These are phyloP conservation scores for Paramecium primaurelia DNA, from an alignment of 73 alveolate species.

Conservation along the genomic window DNA sequence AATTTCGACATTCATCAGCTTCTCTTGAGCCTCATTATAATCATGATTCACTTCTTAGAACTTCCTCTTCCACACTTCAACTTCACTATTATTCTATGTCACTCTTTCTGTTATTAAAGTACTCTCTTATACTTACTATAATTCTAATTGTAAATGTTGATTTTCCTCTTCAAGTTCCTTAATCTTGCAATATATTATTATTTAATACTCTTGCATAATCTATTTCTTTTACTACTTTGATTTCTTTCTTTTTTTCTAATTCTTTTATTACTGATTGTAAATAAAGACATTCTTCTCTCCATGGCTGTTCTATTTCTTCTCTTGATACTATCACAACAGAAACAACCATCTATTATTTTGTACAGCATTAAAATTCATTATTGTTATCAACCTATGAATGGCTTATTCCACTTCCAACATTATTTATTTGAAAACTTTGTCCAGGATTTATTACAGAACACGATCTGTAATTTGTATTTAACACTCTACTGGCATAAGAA, in stretches of 20 bases:
- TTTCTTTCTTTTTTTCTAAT: conserved; percentile 14
- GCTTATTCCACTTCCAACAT: neutral
- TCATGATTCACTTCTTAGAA: neutral
- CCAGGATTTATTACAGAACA: neutral
- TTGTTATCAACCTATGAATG: neutral
- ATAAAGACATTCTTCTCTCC: conserved; percentile 37
- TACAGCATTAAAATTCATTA: neutral
- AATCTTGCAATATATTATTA: neutral
- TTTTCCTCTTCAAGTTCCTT: neutral
- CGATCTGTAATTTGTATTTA: conserved; percentile 18
- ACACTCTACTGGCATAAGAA: neutral
- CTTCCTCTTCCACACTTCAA: conserved; percentile 14
- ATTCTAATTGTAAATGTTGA: neutral
- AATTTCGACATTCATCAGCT: neutral
- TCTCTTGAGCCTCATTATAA: neutral
- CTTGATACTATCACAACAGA: conserved; percentile 7
- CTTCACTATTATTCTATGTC: neutral
- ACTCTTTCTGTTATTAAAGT: conserved; percentile 4
- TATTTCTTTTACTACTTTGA: neutral
- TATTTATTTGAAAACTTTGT: neutral
- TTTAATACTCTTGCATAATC: conserved; percentile 20
- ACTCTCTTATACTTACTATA: neutral
- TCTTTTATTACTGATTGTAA: neutral
- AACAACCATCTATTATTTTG: neutral
- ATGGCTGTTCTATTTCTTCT: conserved; percentile 1